Base-by-base conservation (phyloP, 257 asterid species). In the Sherardia arvensis region DNA sequence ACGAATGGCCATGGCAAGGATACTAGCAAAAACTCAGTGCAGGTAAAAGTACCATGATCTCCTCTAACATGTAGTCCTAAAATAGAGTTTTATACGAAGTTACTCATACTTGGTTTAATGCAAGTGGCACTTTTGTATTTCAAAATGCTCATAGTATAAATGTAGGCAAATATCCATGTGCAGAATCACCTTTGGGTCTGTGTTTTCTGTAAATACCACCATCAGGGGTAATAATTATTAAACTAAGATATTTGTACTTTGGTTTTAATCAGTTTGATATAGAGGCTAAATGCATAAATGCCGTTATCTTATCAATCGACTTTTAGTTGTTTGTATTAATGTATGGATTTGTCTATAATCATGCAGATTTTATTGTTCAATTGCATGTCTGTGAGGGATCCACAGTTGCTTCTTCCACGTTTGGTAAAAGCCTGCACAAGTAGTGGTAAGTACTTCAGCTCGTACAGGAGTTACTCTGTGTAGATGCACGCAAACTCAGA, bases 331-430 rank as follows among this genome's bases (percentile, higher is more conserved):
- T 51, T 27, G n/a, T 62, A 38, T 61, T 69, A 49, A 60, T 61
- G 36, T 53, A 5, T n/a, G 11, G 23, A 26, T 57, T 61, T 27
- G 47, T 53, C 26, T 45, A 8, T 26, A 15, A 56, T 38, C 32
- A 30, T 85, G 93, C 99, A 92, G 99, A 87, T 92, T 74, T 68
- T 92, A 81, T 69, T 92, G 86, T 89, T 92, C 88, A 92, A 92
- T 60, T 92, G 99, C 76, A 92, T 89, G 99, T 77, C 99, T 0
- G 94, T 92, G 71, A 82, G 99, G 77, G 97, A 92, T 74, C 99
- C 97, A 40, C 94, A 87, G 69, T 64, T 87, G 67, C 97, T 89
- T 62, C 96, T 92, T 74, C 96, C 96, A 29, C 93, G 89, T 71
- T 72, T 92, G 73, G 56, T 83, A 70, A 81, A 73, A 53, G 81